These are phyloP conservation scores for Pseudotulostoma volvatum DNA, from an alignment of 495 filamentous ascomycete genomes.

Conservation along the genomic window DNA sequence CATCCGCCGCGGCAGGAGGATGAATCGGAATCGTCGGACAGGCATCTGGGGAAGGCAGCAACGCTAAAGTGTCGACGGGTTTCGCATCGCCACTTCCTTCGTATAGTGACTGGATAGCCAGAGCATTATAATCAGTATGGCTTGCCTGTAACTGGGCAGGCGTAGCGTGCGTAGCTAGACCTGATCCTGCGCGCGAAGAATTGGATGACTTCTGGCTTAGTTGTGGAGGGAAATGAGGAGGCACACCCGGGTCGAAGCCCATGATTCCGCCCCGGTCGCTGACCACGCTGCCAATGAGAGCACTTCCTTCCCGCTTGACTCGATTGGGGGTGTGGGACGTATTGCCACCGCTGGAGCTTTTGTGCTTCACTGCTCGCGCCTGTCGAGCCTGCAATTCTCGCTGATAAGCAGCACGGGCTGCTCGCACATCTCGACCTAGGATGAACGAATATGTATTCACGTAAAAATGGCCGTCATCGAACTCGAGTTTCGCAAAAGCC, in stretches of 20 bases:
- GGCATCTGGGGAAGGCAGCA: slow-evolving; percentile 35
- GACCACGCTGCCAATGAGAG: slow-evolving; percentile 34
- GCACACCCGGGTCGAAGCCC: slow-evolving; percentile 35
- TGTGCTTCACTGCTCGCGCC: slow-evolving; percentile 23
- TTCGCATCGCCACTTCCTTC: slow-evolving; percentile 23
- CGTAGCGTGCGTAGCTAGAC: slow-evolving; percentile 24
- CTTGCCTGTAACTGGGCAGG: slow-evolving; percentile 27
- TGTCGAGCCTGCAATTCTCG: slow-evolving; percentile 30
- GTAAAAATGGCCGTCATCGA: slow-evolving; percentile 57
- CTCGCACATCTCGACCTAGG: slow-evolving; percentile 47
- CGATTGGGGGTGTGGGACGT: slow-evolving; percentile 30
- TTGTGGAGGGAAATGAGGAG: slow-evolving; percentile 23
- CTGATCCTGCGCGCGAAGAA: slow-evolving; percentile 25
- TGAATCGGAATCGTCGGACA: slow-evolving; percentile 71
- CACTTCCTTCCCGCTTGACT: slow-evolving; percentile 30
- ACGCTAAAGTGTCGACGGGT: slow-evolving; percentile 24
- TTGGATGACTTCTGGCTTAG: slow-evolving; percentile 35
- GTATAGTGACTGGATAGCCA: slow-evolving; percentile 30
- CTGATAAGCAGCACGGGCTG: slow-evolving; percentile 34
- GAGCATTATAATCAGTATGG: slow-evolving; percentile 29
- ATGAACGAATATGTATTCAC: slow-evolving; percentile 51
- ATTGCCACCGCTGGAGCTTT: slow-evolving; percentile 32
- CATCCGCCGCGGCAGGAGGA: slow-evolving; percentile 46
- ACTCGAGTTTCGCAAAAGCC: slow-evolving; percentile 55
- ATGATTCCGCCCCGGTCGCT: slow-evolving; percentile 45